These are phyloP conservation scores for Stagonosporopsis cucurbitacearum DNA, from an alignment of 2,329 filamentous ascomycete genomes.

Conservation along the genomic window DNA sequence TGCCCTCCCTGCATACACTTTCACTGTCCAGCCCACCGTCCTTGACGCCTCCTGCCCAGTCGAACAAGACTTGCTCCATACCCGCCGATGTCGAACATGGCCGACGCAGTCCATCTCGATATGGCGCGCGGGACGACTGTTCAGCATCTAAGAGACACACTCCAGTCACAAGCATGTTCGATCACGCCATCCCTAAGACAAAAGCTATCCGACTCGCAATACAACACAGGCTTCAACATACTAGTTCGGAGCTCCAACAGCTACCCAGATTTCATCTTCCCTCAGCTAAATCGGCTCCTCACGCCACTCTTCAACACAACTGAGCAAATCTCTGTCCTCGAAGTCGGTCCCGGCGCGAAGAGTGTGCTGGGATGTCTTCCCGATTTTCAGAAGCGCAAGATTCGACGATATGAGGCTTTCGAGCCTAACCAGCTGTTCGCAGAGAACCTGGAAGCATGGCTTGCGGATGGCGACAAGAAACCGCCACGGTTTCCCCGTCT, in stretches of 20 bases:
- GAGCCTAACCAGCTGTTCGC: constrained; percentile 61
- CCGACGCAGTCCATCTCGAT: too few species aligned
- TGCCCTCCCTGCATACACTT: too few species aligned
- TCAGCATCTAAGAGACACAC: neutral
- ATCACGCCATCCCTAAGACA: constrained; percentile 26
- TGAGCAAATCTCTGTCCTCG: constrained; percentile 59
- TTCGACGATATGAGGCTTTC: constrained; percentile 61
- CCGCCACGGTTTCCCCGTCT: neutral
- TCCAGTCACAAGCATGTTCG: neutral
- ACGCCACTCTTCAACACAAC: constrained; percentile 52
- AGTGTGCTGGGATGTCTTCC: constrained; percentile 62
- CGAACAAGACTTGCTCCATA: too few species aligned
- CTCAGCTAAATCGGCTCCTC: constrained; percentile 56
- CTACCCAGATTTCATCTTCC: constrained; percentile 61
- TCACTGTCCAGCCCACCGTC: too few species aligned
- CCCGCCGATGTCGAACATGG: too few species aligned
- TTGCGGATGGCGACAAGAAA: neutral
- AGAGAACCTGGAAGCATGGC: constrained; percentile 13
- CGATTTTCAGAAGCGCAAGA: constrained; percentile 47
- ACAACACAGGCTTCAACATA: constrained; percentile 57
- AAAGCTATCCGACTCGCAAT: constrained; percentile 57
- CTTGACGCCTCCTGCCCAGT: too few species aligned
- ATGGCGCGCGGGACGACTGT: too few species aligned
- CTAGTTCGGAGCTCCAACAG: constrained; percentile 47
- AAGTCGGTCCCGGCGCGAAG: constrained; percentile 65